Evolutionary conservation across 192 early-diverging fungal species (phyloP).

Genomic region (Tieghemiomyces parasiticus): DNA sequence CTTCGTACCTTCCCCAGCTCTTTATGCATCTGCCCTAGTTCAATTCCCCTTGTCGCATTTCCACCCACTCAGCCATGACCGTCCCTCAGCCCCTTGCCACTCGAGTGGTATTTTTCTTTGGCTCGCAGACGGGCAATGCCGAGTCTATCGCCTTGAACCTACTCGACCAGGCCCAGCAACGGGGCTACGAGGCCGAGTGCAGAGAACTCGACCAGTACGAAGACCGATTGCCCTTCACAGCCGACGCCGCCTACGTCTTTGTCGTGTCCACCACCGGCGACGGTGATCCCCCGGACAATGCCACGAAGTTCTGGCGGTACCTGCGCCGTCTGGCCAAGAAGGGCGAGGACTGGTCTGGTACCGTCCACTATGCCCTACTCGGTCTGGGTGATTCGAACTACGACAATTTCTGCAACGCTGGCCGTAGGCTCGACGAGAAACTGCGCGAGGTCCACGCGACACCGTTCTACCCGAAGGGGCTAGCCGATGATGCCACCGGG

Average conservation of each 20-base stretch:
- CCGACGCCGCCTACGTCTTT: slow-evolving; percentile 36
- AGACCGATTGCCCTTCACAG: slow-evolving; percentile 28
- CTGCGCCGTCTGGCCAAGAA: slow-evolving; percentile 25
- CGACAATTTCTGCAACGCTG: slow-evolving; percentile 80
- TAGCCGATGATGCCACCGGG: slow-evolving; percentile 89
- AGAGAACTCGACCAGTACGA: slow-evolving; percentile 60
- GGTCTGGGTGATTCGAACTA: slow-evolving; percentile 94
- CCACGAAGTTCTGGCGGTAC: slow-evolving; percentile 76
- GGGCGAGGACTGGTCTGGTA: neutral
- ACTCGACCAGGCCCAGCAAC: slow-evolving; percentile 51
- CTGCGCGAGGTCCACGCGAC: slow-evolving; percentile 57
- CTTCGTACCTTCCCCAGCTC: too few relatives aligned
- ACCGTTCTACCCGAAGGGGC: slow-evolving; percentile 55
- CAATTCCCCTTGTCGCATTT: too few relatives aligned
- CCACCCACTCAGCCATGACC: too few relatives aligned
- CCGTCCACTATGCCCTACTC: slow-evolving; percentile 23
- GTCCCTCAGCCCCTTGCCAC: neutral
- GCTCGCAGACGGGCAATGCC: slow-evolving; percentile 90
- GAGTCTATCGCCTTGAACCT: slow-evolving; percentile 83
- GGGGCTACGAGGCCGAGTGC: slow-evolving; percentile 49
- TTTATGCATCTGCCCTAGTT: too few relatives aligned
- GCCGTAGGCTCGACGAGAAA: slow-evolving; percentile 62
- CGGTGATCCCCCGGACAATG: slow-evolving; percentile 92
- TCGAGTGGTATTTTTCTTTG: slow-evolving; percentile 40
- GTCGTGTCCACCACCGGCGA: slow-evolving; percentile 89